phyloP scores from a whole-genome alignment of 345 rosid species.

The Corchorus capsularis region DNA sequence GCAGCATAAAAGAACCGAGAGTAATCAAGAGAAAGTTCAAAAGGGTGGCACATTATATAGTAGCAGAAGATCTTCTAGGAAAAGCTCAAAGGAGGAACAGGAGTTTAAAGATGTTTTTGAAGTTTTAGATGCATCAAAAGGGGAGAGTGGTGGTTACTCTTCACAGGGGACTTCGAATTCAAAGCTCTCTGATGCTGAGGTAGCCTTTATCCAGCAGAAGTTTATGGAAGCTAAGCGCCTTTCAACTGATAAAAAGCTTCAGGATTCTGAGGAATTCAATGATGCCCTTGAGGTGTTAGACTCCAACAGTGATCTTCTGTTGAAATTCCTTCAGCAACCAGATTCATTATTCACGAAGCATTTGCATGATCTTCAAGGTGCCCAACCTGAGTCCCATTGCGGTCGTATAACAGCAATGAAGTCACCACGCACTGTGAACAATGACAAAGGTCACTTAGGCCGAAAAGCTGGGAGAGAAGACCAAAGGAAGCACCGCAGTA shows the following conservation, averaged over 20 bases:
- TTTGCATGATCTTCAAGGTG: conserved; percentile 61
- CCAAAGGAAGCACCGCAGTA: conserved; percentile 30
- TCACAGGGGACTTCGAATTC: conserved; percentile 34
- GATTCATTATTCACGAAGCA: conserved; percentile 86
- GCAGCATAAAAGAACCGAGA: conserved; percentile 46
- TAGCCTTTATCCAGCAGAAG: conserved; percentile 69
- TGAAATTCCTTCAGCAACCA: conserved; percentile 85
- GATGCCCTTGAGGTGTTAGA: conserved; percentile 80
- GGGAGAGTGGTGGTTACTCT: conserved; percentile 40
- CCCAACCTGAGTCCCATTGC: conserved; percentile 46
- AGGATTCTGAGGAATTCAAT: conserved; percentile 71
- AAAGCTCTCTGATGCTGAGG: conserved; percentile 63
- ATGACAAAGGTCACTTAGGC: conserved; percentile 30
- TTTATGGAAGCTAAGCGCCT: conserved; percentile 76
- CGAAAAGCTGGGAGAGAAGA: conserved; percentile 47
- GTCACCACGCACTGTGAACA: conserved; percentile 37
- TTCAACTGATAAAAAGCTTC: conserved; percentile 72
- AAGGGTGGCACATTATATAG: conserved; percentile 46
- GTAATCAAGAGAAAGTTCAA: conserved; percentile 37
- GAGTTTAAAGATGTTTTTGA: conserved; percentile 97
- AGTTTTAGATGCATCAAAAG: conserved; percentile 67
- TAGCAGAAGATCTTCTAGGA: conserved; percentile 56
- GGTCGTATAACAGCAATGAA: conserved; percentile 41
- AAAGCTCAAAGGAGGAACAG: conserved; percentile 69
- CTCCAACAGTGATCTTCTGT: conserved; percentile 74